Evolutionary conservation across 2,329 filamentous ascomycete species (phyloP).

Genomic region (Fusarium acutatum): DNA sequence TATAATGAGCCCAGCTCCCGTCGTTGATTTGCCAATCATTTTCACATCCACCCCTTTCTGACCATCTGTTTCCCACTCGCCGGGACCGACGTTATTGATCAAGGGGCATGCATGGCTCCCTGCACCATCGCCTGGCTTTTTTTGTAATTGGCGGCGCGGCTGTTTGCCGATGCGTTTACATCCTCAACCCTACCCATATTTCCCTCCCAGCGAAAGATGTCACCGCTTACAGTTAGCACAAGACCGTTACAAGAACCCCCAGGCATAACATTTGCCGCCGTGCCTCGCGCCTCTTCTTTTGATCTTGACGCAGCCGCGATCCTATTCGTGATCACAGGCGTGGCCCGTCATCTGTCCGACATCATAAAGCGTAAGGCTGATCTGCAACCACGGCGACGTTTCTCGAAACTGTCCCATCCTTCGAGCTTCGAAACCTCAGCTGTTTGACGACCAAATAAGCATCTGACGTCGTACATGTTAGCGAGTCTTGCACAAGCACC

Average conservation of each 20-base stretch:
- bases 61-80: conserved; percentile 1
- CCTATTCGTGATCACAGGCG: conserved; percentile 19
- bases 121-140: neutral
- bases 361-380: conserved; percentile 36
- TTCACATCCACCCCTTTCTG: neutral
- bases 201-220: conserved; percentile 28
- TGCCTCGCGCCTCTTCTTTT: conserved; percentile 16
- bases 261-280: conserved; percentile 13
- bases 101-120: conserved; percentile 1
- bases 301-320: conserved; percentile 16
- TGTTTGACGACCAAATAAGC: conserved; percentile 25
- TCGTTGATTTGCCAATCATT: conserved; percentile 22
- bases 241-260: neutral
- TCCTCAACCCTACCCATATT: neutral
- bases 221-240: conserved; percentile 34
- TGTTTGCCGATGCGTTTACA: conserved; percentile 17
- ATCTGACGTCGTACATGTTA: conserved; percentile 24
- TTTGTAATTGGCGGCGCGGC: conserved; percentile 20
- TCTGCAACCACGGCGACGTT: conserved; percentile 16
- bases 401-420: conserved; percentile 25
- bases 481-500: neutral
- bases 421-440: conserved; percentile 15
- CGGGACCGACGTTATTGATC: neutral
- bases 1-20: conserved; percentile 12
- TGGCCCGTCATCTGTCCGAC: conserved; percentile 29